Base-by-base conservation (phyloP, 805 yeast genomes). In the Nakazawaea ernobii region DNA sequence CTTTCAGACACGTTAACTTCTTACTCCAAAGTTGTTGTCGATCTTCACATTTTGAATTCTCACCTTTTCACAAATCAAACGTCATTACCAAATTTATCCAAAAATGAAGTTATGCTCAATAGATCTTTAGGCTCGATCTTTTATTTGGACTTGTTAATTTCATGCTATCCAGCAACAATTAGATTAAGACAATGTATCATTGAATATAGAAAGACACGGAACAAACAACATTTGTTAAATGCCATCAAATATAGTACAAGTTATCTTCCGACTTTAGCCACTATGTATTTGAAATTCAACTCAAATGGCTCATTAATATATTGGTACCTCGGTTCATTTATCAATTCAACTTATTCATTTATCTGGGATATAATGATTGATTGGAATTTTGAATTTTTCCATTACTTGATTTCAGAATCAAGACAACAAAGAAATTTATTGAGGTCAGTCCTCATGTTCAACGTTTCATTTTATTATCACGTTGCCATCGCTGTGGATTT, bases 341-440 rank as follows among this genome's bases (percentile, higher is more conserved):
- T 86, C 36, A 89, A 86, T 60, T 85, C 98, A 0, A 56, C 79
- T 0, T 94, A 86, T 62, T 77, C 95, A 13, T 86, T 88, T 51
- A 67, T 79, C 47, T 94, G 99, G 99, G 99, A 94, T 63, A 64
- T 92, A 10, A 75, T 75, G 43, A 79, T 80, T 74, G 99, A 94
- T 67, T 94, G 99, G 99, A 80, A 81, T 39, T 70, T 89, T 42
- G 74, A 75, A 9, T 57, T 85, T 8, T 70, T 85, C 56, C 70
- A 69, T 39, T 53, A 57, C 35, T 57, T 60, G 32, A 42, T 62
- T 28, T 43, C 39, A 7, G 44, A 49, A 13, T 46, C 54, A 7
- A 43, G 50, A 14, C 42, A 48, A 8, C 52, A 52, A 14, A 39
- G 52, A 3, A 57, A 57, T 2, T 15, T 60, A 1, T 50, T 69